These are phyloP conservation scores for Onygenales sp. DNA, from an alignment of 2,329 filamentous ascomycete genomes.

Conservation along the genomic window DNA sequence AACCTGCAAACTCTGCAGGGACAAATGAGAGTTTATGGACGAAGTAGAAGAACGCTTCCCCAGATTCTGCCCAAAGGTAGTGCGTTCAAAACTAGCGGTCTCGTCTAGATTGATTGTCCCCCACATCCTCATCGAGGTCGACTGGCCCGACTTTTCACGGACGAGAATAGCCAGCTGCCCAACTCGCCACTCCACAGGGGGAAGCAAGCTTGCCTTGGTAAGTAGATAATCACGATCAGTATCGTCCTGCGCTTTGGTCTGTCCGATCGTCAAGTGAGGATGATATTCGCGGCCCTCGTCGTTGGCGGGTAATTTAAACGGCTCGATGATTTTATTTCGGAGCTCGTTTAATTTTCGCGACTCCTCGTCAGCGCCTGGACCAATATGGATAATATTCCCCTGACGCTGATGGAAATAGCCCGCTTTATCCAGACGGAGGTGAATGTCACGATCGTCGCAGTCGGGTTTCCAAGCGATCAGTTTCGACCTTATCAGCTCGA, in stretches of 20 bases:
- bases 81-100: neutral
- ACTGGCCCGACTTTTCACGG: constrained; percentile 33
- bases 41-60: neutral
- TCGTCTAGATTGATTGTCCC: constrained; percentile 31
- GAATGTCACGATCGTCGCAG: neutral
- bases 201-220: constrained; percentile 43
- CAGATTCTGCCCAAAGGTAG: neutral
- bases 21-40: neutral
- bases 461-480: constrained; percentile 14
- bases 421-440: constrained; percentile 26
- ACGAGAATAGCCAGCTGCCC: constrained; percentile 44
- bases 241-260: constrained; percentile 40
- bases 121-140: constrained; percentile 49
- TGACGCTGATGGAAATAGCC: constrained; percentile 43
- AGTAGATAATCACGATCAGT: constrained; percentile 43
- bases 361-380: constrained; percentile 3
- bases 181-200: constrained; percentile 41
- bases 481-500: constrained; percentile 30
- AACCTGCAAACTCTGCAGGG: neutral
- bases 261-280: constrained; percentile 53
- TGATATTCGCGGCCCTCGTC: constrained; percentile 23
- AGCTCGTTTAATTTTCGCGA: constrained; percentile 23
- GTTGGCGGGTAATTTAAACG: constrained; percentile 20
- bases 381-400: constrained; percentile 42
- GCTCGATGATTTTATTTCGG: constrained; percentile 25